Base-by-base conservation (phyloP, 495 filamentous ascomycete genomes). In the Entonaema liquescens region DNA sequence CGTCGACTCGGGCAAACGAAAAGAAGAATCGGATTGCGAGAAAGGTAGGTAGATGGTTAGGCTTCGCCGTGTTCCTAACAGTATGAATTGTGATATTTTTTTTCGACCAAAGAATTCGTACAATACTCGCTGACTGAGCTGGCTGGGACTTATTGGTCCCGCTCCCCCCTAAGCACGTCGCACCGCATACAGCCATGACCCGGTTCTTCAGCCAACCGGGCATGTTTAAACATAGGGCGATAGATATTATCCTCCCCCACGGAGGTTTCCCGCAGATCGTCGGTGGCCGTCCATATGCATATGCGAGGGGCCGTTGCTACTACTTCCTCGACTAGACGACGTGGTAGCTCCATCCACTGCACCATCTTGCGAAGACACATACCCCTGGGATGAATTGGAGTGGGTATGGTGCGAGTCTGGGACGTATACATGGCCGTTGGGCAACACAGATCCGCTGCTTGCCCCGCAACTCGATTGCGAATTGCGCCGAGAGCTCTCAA, bases 181-280 rank as follows among this genome's bases (percentile, higher is more conserved):
- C 71, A 74, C 71, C 53, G 62, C 71, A 74, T 70, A 35, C 62
- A 58, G 67, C 67, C 71, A 73, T 59, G 62, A 67, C 67, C 62
- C 67, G 63, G 63, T 44, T 63, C 25, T 28, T 70, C 54, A 68
- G 26, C 72, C 67, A 74, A 71, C 72, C 68, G 68, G 72, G 68
- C 17, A 44, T 26, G 26, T 53, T 61, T 35, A 65, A 58, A 67
- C 64, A 67, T 40, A 67, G 11, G 40, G 54, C 62, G 59, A 57
- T 29, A 67, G 40, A 60, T 64, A 65, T 58, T 74, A 75, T 58
- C 62, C 68, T 58, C 62, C 68, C 62, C 75, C 73, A 65, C 75
- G 75, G 61, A 77, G 73, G 65, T 72, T 77, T 40, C 75, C 75
- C 68, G 73, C 75, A 67, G 75, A 77, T 68, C 73, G 65, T 40